Evolutionary conservation across 2,329 filamentous ascomycete species (phyloP).

Genomic region (Monosporascus sp.): DNA sequence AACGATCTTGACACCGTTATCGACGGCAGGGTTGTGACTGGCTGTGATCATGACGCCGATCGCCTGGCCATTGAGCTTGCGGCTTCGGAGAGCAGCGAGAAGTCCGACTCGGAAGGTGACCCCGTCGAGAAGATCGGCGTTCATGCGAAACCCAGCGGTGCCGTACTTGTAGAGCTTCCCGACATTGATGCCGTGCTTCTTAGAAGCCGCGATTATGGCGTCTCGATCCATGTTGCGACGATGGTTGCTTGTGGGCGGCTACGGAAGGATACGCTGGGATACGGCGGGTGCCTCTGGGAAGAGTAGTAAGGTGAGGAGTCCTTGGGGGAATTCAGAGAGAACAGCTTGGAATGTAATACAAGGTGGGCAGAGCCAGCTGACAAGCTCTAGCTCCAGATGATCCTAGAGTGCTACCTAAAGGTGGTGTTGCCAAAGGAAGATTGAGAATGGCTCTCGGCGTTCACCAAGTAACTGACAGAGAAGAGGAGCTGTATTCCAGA

Average conservation of each 20-base stretch:
- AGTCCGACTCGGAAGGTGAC: slow-evolving; percentile 91
- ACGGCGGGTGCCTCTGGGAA: too few relatives aligned
- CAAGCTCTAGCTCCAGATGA: neutral
- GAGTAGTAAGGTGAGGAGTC: too few relatives aligned
- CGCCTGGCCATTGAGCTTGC: slow-evolving; percentile 81
- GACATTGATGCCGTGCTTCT: slow-evolving; percentile 55
- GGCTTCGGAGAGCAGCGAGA: slow-evolving; percentile 80
- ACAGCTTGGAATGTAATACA: neutral
- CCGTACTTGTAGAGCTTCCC: slow-evolving; percentile 59
- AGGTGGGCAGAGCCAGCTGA: neutral
- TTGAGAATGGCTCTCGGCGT: neutral
- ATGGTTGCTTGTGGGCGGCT: too few relatives aligned
- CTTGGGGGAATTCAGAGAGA: neutral
- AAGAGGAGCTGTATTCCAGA: neutral
- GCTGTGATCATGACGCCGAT: slow-evolving; percentile 97
- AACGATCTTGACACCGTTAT: slow-evolving; percentile 93
- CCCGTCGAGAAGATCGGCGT: slow-evolving; percentile 76
- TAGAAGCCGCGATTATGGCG: slow-evolving; percentile 54
- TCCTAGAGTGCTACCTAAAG: neutral
- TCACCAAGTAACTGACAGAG: neutral
- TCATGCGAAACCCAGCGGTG: slow-evolving; percentile 65
- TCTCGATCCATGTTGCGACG: slow-evolving; percentile 40
- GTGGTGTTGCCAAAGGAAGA: neutral
- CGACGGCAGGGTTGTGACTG: slow-evolving; percentile 82
- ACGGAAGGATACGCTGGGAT: too few relatives aligned